These are phyloP conservation scores for Tricholoma flavovirens DNA, from an alignment of 768 basidiomycete genomes.

Conservation along the genomic window DNA sequence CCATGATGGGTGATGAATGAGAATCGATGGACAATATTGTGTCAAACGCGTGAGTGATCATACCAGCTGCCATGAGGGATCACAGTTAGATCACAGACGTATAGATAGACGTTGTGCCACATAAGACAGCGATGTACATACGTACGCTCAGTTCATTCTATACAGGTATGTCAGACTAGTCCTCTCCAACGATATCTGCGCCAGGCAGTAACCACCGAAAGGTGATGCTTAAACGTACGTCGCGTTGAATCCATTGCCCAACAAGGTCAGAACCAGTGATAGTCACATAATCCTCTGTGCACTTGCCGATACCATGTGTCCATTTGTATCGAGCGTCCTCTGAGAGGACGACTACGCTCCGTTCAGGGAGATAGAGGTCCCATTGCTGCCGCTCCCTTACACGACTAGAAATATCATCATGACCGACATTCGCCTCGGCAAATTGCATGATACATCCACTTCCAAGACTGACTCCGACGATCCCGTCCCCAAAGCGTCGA, in stretches of 20 bases:
- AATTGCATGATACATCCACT: conserved; percentile 83
- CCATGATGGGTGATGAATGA: too few relatives aligned
- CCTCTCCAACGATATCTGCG: conserved; percentile 68
- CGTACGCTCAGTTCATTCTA: background rate
- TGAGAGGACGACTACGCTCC: conserved; percentile 73
- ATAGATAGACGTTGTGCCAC: background rate
- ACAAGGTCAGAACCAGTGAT: conserved; percentile 14
- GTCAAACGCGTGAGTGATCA: too few relatives aligned
- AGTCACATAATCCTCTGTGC: conserved; percentile 55
- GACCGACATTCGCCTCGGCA: conserved; percentile 20
- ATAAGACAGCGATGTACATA: background rate
- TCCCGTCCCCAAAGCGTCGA: conserved; percentile 80
- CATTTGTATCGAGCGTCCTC: conserved; percentile 81
- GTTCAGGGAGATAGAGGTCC: conserved; percentile 67
- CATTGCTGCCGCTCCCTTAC: conserved; percentile 15
- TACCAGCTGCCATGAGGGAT: too few relatives aligned
- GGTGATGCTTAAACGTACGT: conserved; percentile 71
- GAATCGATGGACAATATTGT: too few relatives aligned
- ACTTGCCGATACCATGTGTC: conserved; percentile 80
- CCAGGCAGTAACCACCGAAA: conserved; percentile 84
- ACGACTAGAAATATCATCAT: background rate
- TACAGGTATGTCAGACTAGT: background rate
- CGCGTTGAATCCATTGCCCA: conserved; percentile 43
- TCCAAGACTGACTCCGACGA: conserved; percentile 80
- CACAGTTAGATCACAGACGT: background rate